Evolutionary conservation across 2,329 filamentous ascomycete species (phyloP), one percentile per base, ranked within the genome.

Genomic region (Trichophyton benhamiae): DNA sequence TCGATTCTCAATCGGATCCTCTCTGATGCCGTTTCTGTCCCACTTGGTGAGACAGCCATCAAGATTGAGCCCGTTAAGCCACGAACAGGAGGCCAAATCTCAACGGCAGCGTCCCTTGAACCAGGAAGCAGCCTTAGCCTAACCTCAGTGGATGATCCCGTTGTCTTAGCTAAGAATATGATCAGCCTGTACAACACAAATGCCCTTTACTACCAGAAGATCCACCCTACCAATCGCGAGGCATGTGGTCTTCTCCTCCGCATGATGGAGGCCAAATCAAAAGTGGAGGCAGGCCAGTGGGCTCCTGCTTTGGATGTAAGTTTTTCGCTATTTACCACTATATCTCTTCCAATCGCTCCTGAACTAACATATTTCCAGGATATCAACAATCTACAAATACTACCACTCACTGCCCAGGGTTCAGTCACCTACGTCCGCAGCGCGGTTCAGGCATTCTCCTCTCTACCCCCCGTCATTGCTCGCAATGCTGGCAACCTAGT

Each of bases 401-500:
- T 97, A 8, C 92, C 92, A 0, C 80, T 96, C 53, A 80, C 85
- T 58, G 87, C 89, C 15, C 77, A 78, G 25, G 89, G 89, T 68
- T 87, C 92, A 69, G 84, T 94, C 62, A 82, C 84, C 68, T 82
- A 80, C 57, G 92, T 99, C 75, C 89, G 94, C 65, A 82, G 82
- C 66, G 86, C 86, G 63, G 91, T 92, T 0, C 85, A 89, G 68
- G 87, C 86, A 64, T 97, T 99, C 76, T 83, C 89, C 15, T 80
- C 82, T 1, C 82, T 95, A 46, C 83, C 90, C 3, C 84, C 89
- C 66, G 84, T 91, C 6, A 88, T 99, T 46, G 87, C 91, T 2
- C 86, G 89, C 71, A 95, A 94, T 69, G 86, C 96, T 68, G 92
- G 92, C 17, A 90, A 92, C 73, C 80, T 97, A 64, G 82, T 99